Evolutionary conservation across 1,139 yeast species (phyloP).

Genomic region (Meyerozyma carpophila): DNA sequence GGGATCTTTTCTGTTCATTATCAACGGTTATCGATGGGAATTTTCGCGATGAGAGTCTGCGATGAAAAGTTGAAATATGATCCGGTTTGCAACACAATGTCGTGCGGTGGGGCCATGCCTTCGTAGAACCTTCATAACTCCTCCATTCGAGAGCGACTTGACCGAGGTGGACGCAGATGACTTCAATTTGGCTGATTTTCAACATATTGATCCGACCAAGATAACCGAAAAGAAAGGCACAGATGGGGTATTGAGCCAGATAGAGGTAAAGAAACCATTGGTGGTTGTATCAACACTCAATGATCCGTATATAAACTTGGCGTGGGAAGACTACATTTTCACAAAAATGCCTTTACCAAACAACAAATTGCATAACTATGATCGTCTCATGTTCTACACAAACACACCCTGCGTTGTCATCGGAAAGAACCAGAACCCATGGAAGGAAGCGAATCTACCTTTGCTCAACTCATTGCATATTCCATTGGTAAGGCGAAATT

Average conservation of each 20-base stretch:
- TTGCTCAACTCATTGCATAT: slow-evolving; percentile 47
- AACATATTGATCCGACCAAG: slow-evolving; percentile 32
- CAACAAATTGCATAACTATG: slow-evolving; percentile 18
- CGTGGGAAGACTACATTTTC: slow-evolving; percentile 78
- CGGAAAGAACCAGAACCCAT: slow-evolving; percentile 96
- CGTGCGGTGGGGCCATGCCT: neutral
- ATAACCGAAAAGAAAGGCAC: neutral
- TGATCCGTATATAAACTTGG: slow-evolving; percentile 73
- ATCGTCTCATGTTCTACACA: slow-evolving; percentile 64
- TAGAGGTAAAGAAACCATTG: slow-evolving; percentile 18
- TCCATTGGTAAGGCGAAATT: slow-evolving; percentile 72
- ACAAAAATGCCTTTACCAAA: slow-evolving; percentile 50
- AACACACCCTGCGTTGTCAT: slow-evolving; percentile 84
- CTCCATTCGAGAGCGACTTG: slow-evolving; percentile 39
- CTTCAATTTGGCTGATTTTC: slow-evolving; percentile 36
- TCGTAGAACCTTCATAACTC: neutral
- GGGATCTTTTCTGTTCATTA: slow-evolving; percentile 31
- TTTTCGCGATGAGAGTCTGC: slow-evolving; percentile 3
- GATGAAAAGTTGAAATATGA: neutral
- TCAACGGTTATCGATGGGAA: neutral
- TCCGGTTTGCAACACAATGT: neutral
- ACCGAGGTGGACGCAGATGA: slow-evolving; percentile 29
- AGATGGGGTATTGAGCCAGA: slow-evolving; percentile 8
- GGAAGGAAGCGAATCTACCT: slow-evolving; percentile 75
- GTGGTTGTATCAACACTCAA: slow-evolving; percentile 42